These are phyloP conservation scores for Blastomyces parvus DNA, from an alignment of 2,329 filamentous ascomycete species.

Conservation along the genomic window DNA sequence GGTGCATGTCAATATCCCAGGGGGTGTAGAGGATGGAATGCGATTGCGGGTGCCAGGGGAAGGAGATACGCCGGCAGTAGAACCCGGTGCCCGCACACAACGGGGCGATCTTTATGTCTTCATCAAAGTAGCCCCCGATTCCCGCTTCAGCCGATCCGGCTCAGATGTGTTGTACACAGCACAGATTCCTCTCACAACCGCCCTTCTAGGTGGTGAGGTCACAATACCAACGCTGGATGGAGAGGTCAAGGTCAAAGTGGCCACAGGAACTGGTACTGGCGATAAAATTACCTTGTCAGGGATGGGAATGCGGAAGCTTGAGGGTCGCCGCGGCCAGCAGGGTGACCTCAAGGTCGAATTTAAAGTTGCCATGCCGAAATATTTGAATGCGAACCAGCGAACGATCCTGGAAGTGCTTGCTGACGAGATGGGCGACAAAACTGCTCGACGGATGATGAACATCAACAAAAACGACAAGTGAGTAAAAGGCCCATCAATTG, in stretches of 20 bases:
- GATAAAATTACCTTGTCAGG: conserved; percentile 82
- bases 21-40: conserved; percentile 95
- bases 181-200: conserved; percentile 82
- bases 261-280: conserved; percentile 83
- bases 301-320: conserved; percentile 87
- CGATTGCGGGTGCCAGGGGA: conserved; percentile 73
- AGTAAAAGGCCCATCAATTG: conserved; percentile 23
- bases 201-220: conserved; percentile 82
- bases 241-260: conserved; percentile 80
- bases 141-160: conserved; percentile 78
- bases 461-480: conserved; percentile 48
- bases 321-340: conserved; percentile 48
- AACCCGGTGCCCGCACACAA: conserved; percentile 54
- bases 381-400: conserved; percentile 79
- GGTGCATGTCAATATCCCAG: conserved; percentile 83
- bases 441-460: conserved; percentile 87
- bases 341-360: conserved; percentile 92
- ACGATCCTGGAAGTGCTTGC: conserved; percentile 92
- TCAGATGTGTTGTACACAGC: conserved; percentile 91
- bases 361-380: conserved; percentile 91
- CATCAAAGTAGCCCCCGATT: conserved; percentile 78
- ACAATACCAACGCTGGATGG: conserved; percentile 83
- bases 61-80: conserved; percentile 68
- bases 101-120: conserved; percentile 86
- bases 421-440: conserved; percentile 90